Base-by-base conservation (phyloP, 2,329 filamentous ascomycete species). In the Fusarium coffeatum region DNA sequence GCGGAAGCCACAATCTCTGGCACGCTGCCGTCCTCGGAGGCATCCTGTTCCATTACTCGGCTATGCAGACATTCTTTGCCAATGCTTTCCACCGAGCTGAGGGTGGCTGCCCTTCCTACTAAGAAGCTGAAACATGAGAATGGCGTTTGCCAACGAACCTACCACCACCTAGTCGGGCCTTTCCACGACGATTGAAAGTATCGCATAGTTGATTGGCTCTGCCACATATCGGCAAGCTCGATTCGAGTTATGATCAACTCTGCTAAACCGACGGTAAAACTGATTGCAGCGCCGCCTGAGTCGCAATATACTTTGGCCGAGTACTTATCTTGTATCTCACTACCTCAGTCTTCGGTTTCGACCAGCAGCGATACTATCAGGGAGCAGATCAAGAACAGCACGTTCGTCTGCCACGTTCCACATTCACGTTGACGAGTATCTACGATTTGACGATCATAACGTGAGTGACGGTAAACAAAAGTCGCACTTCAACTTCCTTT, bases 1-100 rank as follows among this genome's bases (percentile, higher is more conserved):
- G 96, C 41, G 94, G 93, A 47, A 97, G 93, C 79, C 96, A 99
- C 82, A 99, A 99, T 80, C 89, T 99, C 62, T 99, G 96, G 96
- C 96, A 99, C 80, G 82, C 97, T 34, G 96, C 96, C 10, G 96
- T 99, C 13, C 84, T 99, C 28, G 93, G 94, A 18, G 96, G 96
- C 13, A 99, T 99, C 61, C 81, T 98, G n/a, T 98, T 97, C 79
- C 96, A 99, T 80, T 99, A 98, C 81, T 87, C 88, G 23, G 96
- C 96, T 20, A 98, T 99, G 95, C 93, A 98, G 80, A 88, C 94
- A 59, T 96, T 99, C 80, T 99, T 99, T 77, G 86, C 91, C 7
- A 87, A 86, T 42, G 93, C 93, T 13, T 95, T 95, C 80, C 81
- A 85, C 71, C 87, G 91, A 64, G 92, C 91, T 4, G 78, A 89